Evolutionary conservation across 257 asterid species (phyloP).

Genomic region (Penstemon davidsonii): DNA sequence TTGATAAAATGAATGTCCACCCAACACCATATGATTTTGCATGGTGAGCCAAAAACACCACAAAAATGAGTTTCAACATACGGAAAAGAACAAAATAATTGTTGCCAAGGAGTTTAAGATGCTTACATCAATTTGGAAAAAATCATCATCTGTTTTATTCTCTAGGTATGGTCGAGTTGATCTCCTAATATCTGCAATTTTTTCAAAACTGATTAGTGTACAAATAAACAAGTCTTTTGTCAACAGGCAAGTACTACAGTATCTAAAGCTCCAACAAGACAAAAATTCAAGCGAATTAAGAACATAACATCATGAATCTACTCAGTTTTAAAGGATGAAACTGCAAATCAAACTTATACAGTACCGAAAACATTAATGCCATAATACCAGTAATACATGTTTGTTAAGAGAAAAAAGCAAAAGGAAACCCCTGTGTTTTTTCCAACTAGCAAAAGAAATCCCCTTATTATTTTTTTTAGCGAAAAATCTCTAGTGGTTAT

Average conservation of each 20-base stretch:
- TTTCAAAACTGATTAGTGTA: slow-evolving; percentile 24
- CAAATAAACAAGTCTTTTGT: background rate
- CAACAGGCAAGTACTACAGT: background rate
- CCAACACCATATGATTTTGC: background rate
- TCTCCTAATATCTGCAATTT: slow-evolving; percentile 71
- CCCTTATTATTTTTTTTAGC: no score
- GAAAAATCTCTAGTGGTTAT: no score
- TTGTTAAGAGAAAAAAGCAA: no score
- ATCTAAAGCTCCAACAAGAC: slow-evolving; percentile 3
- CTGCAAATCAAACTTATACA: background rate
- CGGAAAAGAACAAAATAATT: slow-evolving; percentile 10
- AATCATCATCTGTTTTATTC: slow-evolving; percentile 79
- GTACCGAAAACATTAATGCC: no score
- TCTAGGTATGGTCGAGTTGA: slow-evolving; percentile 73
- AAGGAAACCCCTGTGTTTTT: no score
- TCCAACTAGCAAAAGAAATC: no score
- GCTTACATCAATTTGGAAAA: slow-evolving; percentile 86
- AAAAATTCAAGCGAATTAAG: background rate
- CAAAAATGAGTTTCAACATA: slow-evolving; percentile 7
- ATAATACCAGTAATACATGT: no score
- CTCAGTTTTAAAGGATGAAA: background rate
- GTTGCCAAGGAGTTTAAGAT: slow-evolving; percentile 17
- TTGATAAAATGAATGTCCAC: slow-evolving; percentile 8
- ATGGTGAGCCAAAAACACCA: slow-evolving; percentile 9
- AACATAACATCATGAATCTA: background rate